phyloP scores from a whole-genome alignment of 2,329 filamentous ascomycete genomes.

The Cryphonectria japonica region DNA sequence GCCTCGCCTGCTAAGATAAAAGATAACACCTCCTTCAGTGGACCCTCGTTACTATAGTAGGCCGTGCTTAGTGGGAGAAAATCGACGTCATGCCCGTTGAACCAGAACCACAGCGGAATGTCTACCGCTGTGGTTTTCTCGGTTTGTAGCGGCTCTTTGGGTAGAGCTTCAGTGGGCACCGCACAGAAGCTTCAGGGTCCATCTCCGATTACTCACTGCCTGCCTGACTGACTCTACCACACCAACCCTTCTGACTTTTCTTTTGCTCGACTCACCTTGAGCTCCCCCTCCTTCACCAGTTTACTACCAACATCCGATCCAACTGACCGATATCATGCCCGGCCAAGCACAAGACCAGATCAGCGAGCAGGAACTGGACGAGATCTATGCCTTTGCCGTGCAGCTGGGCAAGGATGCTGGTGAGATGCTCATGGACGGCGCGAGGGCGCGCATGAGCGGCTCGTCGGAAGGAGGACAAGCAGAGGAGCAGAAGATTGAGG shows the following conservation, averaged over 20 bases:
- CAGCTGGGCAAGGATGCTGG: conserved; percentile 73
- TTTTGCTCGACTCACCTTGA: no score
- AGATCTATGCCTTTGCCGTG: conserved; percentile 72
- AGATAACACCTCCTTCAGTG: not conserved
- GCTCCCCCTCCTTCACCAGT: no score
- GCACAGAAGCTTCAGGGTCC: not conserved
- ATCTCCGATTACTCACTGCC: not conserved
- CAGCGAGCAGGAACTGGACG: conserved; percentile 55
- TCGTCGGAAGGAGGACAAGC: conserved; percentile 31
- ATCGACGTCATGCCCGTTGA: conserved; percentile 13
- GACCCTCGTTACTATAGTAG: not conserved
- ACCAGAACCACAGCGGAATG: conserved; percentile 15
- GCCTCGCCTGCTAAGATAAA: not conserved
- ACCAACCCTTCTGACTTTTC: no score
- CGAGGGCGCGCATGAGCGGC: conserved; percentile 57
- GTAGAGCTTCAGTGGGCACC: conserved; percentile 1
- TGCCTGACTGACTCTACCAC: not conserved
- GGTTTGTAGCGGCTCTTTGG: conserved; percentile 23
- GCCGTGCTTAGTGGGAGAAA: not conserved
- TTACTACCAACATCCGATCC: not conserved
- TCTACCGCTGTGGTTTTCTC: conserved; percentile 17
- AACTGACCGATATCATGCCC: not conserved
- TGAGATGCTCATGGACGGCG: conserved; percentile 65
- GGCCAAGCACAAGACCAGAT: conserved; percentile 6
- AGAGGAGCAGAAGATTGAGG: conserved; percentile 46